Percentiles rank a stretch among this genome's conserved stretches.
Conservation (phyloP, 192 early-diverging fungal genomes). For the Podochytrium sp. region DNA sequence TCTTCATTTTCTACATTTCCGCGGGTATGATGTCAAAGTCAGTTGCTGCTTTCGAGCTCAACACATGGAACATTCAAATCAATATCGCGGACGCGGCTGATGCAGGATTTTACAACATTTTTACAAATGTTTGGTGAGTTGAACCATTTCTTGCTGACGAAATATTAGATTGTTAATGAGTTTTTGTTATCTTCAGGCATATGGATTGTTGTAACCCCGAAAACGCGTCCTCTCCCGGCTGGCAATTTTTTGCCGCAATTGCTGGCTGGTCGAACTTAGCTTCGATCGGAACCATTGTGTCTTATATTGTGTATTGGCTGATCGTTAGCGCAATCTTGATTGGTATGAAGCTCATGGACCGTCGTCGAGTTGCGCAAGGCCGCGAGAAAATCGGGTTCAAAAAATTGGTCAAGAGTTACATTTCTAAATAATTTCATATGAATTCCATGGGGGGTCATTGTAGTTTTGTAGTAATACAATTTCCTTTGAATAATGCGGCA, state of each 20-base stretch:
- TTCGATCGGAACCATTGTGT: constrained; percentile 71
- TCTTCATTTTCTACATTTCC: constrained; percentile 77
- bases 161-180: background rate
- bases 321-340: constrained; percentile 54
- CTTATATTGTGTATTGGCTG: constrained; percentile 84
- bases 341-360: constrained; percentile 42
- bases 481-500: too few relatives aligned
- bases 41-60: constrained; percentile 70
- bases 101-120: background rate
- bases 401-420: constrained; percentile 13
- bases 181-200: background rate
- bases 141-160: background rate
- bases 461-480: too few relatives aligned
- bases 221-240: constrained; percentile 51
- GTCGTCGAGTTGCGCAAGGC: background rate
- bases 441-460: too few relatives aligned
- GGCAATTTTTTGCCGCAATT: constrained; percentile 75
- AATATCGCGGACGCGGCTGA: constrained; percentile 9
- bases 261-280: constrained; percentile 81
- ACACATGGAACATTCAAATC: constrained; percentile 51
- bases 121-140: constrained; percentile 20
- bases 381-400: constrained; percentile 23
- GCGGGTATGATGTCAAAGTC: constrained; percentile 77
- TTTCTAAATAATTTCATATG: background rate
- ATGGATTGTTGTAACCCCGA: constrained; percentile 59